Evolutionary conservation across 202 grass and related monocot genomes (phyloP).

Genomic region (Musa balbisiana): DNA sequence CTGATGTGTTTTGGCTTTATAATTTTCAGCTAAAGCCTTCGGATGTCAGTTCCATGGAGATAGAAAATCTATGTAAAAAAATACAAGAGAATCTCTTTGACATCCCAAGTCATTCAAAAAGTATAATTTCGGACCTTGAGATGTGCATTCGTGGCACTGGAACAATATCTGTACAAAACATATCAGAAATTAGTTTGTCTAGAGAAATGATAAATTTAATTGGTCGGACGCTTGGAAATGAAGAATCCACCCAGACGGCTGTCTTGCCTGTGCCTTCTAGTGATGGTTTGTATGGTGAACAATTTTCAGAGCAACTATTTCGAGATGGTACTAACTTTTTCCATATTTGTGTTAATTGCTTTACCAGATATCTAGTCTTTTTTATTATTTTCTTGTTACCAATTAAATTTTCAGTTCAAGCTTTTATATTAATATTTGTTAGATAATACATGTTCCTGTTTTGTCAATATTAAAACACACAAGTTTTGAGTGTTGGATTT

Average conservation of each 20-base stretch:
- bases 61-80: slow-evolving; percentile 33
- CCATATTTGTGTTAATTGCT: background rate
- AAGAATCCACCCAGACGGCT: slow-evolving; percentile 23
- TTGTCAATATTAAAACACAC: too few relatives aligned
- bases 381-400: background rate
- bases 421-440: too few relatives aligned
- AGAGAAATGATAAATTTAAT: slow-evolving; percentile 34
- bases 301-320: slow-evolving; percentile 38
- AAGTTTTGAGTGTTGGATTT: too few relatives aligned
- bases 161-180: slow-evolving; percentile 12
- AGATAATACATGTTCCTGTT: too few relatives aligned
- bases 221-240: slow-evolving; percentile 28
- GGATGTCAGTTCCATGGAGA: slow-evolving; percentile 28
- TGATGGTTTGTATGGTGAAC: slow-evolving; percentile 35
- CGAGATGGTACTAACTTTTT: slow-evolving; percentile 34
- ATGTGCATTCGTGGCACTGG: slow-evolving; percentile 27
- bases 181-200: slow-evolving; percentile 36
- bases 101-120: slow-evolving; percentile 22
- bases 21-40: slow-evolving; percentile 34
- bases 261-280: slow-evolving; percentile 9
- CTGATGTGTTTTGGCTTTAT: background rate
- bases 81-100: slow-evolving; percentile 33
- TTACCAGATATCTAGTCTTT: background rate
- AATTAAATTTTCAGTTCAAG: background rate
- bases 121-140: slow-evolving; percentile 28